A percentile compares a stretch with the other conserved stretches of the same genome.
Evolutionary conservation across 495 filamentous ascomycete genomes (phyloP).

Genomic region (Aspergillus cristatus): DNA sequence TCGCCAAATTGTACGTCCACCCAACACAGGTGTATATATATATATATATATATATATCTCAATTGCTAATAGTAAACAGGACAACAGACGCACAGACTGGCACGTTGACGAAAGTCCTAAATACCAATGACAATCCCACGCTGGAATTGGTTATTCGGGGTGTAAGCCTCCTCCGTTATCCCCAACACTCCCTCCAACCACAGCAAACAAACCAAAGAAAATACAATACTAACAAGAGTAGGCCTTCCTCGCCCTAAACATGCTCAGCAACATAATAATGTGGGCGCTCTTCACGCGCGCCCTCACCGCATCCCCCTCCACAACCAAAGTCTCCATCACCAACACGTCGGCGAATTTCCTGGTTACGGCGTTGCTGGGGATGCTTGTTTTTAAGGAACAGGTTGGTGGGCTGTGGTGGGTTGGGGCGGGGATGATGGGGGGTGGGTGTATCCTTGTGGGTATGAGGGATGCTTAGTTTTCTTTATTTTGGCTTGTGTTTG

Average conservation of each 20-base stretch:
- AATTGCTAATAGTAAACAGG: slow-evolving; percentile 27
- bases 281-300: slow-evolving; percentile 83
- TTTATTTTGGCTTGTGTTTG: neutral
- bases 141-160: slow-evolving; percentile 59
- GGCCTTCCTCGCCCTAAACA: slow-evolving; percentile 81
- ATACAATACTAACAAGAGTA: slow-evolving; percentile 17
- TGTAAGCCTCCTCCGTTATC: slow-evolving; percentile 46
- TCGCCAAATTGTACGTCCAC: slow-evolving; percentile 76
- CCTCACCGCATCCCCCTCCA: slow-evolving; percentile 70
- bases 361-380: slow-evolving; percentile 76
- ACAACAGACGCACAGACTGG: slow-evolving; percentile 81
- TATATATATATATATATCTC: neutral
- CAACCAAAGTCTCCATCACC: slow-evolving; percentile 83
- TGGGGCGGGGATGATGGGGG: slow-evolving; percentile 75
- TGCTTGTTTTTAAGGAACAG: slow-evolving; percentile 60
- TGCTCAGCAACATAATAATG: slow-evolving; percentile 88
- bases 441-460: slow-evolving; percentile 85
- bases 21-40: neutral
- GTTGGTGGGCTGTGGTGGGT: slow-evolving; percentile 80
- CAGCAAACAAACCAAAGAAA: neutral
- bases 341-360: slow-evolving; percentile 94
- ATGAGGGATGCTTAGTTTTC: slow-evolving; percentile 45
- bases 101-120: slow-evolving; percentile 54
- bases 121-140: slow-evolving; percentile 32
- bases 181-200: slow-evolving; percentile 1